phyloP scores from a whole-genome alignment of 2,329 filamentous ascomycete genomes.

The Byssochlamys sp. region DNA sequence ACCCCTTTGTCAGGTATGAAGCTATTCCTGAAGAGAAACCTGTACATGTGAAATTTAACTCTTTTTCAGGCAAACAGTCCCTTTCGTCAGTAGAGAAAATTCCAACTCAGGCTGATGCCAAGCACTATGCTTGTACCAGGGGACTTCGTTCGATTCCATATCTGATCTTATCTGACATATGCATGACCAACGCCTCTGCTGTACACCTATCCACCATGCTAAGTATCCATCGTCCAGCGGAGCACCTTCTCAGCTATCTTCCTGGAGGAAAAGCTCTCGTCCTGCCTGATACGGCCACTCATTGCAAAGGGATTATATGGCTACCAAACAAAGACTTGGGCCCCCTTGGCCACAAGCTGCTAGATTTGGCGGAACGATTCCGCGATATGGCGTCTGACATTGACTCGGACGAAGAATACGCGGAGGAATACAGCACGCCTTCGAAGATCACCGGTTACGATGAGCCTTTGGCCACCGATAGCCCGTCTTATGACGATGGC shows the following conservation, averaged over 20 bases:
- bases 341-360: constrained; percentile 10
- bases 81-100: constrained; percentile 1
- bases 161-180: constrained; percentile 18
- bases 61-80: neutral
- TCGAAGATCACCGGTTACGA: neutral
- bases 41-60: neutral
- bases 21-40: neutral
- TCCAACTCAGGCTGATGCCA: constrained; percentile 9
- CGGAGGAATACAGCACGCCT: neutral
- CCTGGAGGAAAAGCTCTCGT: constrained; percentile 17
- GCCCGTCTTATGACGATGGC: constrained; percentile 3
- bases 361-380: constrained; percentile 13
- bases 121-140: constrained; percentile 21
- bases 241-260: constrained; percentile 20
- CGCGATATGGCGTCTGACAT: constrained; percentile 5
- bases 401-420: constrained; percentile 5
- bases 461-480: neutral
- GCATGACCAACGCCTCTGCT: constrained; percentile 14
- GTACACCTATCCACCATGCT: constrained; percentile 23
- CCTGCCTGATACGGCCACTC: constrained; percentile 10
- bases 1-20: constrained; percentile 2
- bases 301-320: constrained; percentile 21
- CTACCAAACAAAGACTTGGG: constrained; percentile 15
- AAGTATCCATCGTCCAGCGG: constrained; percentile 17
- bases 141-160: constrained; percentile 29